Evolutionary conservation across 108 stramenopile genomes (phyloP).

Genomic region (Epithemia pelagica): DNA sequence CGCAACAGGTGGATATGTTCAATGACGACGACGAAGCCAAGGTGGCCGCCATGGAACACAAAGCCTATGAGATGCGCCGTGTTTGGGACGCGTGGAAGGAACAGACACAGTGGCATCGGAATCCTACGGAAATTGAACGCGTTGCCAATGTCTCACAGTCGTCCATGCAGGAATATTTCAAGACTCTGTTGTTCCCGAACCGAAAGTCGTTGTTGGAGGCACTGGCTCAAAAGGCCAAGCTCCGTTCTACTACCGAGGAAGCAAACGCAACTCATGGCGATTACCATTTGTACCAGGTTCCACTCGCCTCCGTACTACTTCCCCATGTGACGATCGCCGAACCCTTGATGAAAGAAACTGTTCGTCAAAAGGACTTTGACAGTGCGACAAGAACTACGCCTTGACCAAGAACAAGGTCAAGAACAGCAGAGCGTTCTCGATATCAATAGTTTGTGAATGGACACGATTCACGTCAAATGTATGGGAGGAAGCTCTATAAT

Average conservation of each 20-base stretch:
- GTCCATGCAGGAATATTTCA: slow-evolving; percentile 24
- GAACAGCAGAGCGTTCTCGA: too few species aligned
- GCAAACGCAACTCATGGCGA: neutral
- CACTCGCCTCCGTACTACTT: slow-evolving; percentile 29
- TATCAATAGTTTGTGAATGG: too few species aligned
- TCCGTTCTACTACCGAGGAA: neutral
- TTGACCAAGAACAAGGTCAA: too few species aligned
- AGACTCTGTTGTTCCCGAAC: slow-evolving; percentile 30
- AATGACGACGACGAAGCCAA: slow-evolving; percentile 1
- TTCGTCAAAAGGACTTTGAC: neutral
- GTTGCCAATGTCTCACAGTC: slow-evolving; percentile 24
- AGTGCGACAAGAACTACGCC: too few species aligned
- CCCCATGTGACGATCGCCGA: slow-evolving; percentile 23
- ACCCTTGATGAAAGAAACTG: slow-evolving; percentile 14
- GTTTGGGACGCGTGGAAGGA: slow-evolving; percentile 56
- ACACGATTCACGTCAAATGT: too few species aligned
- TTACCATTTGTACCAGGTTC: slow-evolving; percentile 17
- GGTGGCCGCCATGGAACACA: slow-evolving; percentile 17
- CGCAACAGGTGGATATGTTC: neutral
- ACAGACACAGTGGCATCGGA: slow-evolving; percentile 43
- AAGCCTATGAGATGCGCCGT: slow-evolving; percentile 34
- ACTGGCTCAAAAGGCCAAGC: neutral
- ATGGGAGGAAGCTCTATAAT: too few species aligned
- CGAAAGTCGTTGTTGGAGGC: slow-evolving; percentile 26
- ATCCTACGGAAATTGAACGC: slow-evolving; percentile 30